Evolutionary conservation across 495 filamentous ascomycete genomes (phyloP).

Genomic region (Lepidopterella palustris): DNA sequence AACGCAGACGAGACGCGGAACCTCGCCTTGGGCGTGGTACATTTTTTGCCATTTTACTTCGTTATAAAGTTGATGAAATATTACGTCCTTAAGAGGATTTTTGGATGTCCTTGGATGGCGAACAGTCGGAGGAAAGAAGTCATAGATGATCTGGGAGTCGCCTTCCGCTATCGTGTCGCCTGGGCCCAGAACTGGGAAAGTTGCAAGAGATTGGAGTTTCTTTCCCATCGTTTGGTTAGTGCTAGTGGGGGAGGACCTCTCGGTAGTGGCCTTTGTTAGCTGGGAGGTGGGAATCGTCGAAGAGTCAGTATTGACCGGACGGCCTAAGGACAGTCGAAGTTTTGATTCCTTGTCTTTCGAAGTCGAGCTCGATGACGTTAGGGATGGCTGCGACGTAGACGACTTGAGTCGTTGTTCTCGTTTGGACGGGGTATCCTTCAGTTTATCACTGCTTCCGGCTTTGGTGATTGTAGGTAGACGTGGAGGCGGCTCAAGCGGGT

Average conservation of each 20-base stretch:
- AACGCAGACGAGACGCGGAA: conserved; percentile 88
- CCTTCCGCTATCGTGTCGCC: conserved; percentile 60
- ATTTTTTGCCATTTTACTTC: conserved; percentile 90
- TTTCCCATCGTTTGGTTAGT: conserved; percentile 6
- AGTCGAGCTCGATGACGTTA: conserved; percentile 6
- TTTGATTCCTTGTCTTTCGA: conserved; percentile 10
- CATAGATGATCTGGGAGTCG: conserved; percentile 68
- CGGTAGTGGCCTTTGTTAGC: neutral
- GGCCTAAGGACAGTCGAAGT: conserved; percentile 10
- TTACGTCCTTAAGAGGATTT: conserved; percentile 26
- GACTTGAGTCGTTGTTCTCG: conserved; percentile 20
- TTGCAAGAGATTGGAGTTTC: conserved; percentile 27
- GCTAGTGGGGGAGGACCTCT: neutral
- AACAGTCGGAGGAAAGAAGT: conserved; percentile 51
- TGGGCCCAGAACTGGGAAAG: conserved; percentile 33
- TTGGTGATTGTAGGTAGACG: conserved; percentile 17
- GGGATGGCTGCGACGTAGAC: conserved; percentile 17
- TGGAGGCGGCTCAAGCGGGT: conserved; percentile 5
- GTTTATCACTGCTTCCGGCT: conserved; percentile 25
- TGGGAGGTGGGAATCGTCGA: neutral
- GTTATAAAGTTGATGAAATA: conserved; percentile 62
- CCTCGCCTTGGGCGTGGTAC: conserved; percentile 85
- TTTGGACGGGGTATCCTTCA: conserved; percentile 15
- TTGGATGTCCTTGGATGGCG: conserved; percentile 10
- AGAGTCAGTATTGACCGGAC: conserved; percentile 12